Evolutionary conservation across 2,329 filamentous ascomycete genomes (phyloP), one percentile per base, ranked within the genome.

Genomic region (Cladosporium colombiae): DNA sequence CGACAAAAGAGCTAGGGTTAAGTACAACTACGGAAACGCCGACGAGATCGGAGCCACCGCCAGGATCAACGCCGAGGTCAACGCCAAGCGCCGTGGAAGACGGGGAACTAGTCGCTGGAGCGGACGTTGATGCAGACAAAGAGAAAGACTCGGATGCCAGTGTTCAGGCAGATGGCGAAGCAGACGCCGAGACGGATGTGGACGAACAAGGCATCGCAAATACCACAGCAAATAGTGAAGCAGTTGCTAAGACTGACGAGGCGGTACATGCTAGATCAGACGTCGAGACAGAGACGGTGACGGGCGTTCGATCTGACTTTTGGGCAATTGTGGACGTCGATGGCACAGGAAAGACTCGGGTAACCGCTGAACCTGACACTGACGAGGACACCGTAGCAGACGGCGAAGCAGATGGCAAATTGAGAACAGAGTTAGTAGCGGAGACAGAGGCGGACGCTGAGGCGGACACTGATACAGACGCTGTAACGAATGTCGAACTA

Each of bases 151-250:
- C 55, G 18, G 11, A 18, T 21, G 35, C 55, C 55, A 40, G 55
- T 58, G 55, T 58, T 58, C 55, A 58, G 55, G 33, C 55, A 58
- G 55, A 58, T 58, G 29, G 55, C 29, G 55, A 58, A 58, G 55
- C 55, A 58, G 55, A 58, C 55, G 35, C 55, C 25, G 55, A 58
- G 55, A 44, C 33, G n/a, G 49, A 52, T 52, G 49, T 52, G 21
- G 49, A 33, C 31, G 31, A 33, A 33, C 31, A 33, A 53, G 53
- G 53, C 53, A 56, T 56, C 14, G 53, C 53, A 35, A 29, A 56
- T 56, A 56, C 29, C 53, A 56, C 53, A 35, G 53, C 53, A 56
- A 56, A 35, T 56, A 56, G 29, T 56, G 29, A 56, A 56, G 53
- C 53, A 56, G 53, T 21, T 56, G 53, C 53, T 56, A 21, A 56